Conservation (phyloP, 2,329 filamentous ascomycete genomes). For the Colletotrichum costaricense region DNA sequence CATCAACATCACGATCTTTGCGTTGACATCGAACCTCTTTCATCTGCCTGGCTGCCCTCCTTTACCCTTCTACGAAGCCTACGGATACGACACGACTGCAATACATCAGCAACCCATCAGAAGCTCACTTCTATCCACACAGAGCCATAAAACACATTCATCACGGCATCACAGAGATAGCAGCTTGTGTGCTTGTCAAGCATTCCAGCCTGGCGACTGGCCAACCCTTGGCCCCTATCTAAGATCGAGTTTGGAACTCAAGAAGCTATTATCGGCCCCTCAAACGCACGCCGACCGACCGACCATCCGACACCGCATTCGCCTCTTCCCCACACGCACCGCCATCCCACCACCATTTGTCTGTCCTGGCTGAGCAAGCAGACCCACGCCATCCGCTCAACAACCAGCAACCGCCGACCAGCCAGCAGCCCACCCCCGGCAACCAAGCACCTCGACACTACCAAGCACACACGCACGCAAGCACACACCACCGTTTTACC, state of each 20-base stretch:
- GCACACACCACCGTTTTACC: constrained; percentile 18
- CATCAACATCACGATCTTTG: background rate
- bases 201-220: background rate
- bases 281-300: constrained; percentile 25
- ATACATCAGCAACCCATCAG: constrained; percentile 9
- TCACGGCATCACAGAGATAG: background rate
- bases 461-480: background rate
- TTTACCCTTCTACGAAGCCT: background rate
- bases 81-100: constrained; percentile 1
- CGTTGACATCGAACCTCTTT: background rate
- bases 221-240: background rate
- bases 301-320: constrained; percentile 19
- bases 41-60: background rate
- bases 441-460: background rate
- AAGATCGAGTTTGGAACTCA: background rate
- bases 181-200: constrained; percentile 4
- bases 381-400: background rate
- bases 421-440: background rate
- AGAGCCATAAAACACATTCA: background rate
- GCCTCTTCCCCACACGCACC: constrained; percentile 31
- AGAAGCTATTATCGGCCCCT: constrained; percentile 11
- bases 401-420: background rate
- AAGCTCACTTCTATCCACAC: background rate
- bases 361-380: constrained; percentile 2
- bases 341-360: constrained; percentile 22